phyloP scores from a whole-genome alignment of 306 rosid species.

The Leucaena leucocephala region DNA sequence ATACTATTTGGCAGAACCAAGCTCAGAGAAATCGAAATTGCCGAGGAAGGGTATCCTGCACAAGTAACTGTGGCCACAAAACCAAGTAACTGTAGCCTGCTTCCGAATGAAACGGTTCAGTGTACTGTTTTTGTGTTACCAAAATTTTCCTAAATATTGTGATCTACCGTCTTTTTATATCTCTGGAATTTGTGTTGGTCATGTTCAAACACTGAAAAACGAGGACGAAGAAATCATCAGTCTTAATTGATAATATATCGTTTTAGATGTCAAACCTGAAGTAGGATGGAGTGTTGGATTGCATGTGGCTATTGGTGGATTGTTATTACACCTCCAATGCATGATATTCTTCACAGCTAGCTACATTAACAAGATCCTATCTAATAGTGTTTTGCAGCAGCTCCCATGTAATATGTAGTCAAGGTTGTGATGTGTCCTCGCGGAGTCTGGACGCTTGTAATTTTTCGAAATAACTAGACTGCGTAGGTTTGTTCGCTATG shows the following conservation, averaged over 20 bases:
- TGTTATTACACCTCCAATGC: not conserved
- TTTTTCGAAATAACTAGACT: too few species aligned
- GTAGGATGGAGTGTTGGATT: not conserved
- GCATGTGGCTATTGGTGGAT: not conserved
- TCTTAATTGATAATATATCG: too few species aligned
- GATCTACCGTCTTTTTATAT: not conserved
- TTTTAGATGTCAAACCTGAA: too few species aligned
- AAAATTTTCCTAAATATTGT: not conserved
- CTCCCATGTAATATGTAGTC: too few species aligned
- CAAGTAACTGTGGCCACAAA: slow-evolving; percentile 50
- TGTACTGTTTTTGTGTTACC: not conserved
- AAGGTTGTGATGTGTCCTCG: too few species aligned
- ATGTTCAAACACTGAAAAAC: not conserved
- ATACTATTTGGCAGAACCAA: slow-evolving; percentile 52
- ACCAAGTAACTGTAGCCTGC: too few species aligned
- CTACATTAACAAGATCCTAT: too few species aligned
- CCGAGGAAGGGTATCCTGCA: slow-evolving; percentile 82
- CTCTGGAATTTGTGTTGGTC: slow-evolving; percentile 3
- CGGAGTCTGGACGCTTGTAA: too few species aligned
- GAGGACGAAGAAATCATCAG: not conserved
- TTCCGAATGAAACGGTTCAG: not conserved
- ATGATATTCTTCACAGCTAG: not conserved
- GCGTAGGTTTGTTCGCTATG: too few species aligned
- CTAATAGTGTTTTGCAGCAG: too few species aligned
- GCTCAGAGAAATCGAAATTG: slow-evolving; percentile 68